Evolutionary conservation across 495 filamentous ascomycete species (phyloP), one percentile per base, ranked within the genome.

Genomic region (Xylaria telfairii): DNA sequence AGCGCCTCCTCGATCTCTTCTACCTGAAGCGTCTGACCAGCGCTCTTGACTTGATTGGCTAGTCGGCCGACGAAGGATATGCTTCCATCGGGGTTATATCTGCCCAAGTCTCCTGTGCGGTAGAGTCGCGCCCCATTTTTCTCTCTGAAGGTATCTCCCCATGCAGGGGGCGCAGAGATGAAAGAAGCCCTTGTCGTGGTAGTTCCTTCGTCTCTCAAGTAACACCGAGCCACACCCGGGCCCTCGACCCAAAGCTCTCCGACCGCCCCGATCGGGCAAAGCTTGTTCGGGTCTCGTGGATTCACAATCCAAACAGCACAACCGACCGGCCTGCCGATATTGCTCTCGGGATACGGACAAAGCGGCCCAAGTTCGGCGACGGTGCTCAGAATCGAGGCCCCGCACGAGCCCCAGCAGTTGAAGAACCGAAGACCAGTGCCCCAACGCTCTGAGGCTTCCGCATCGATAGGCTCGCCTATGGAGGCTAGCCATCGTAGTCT

Each of bases 151-250:
- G 70, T 63, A 10, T 73, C 75, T 9, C 7, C 39, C 87, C 87
- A 90, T 0, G 72, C 39, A 9, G 86, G 86, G 34, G 85, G 77
- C 1, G 9, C 7, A 6, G 65, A 39, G 39, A 89, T 74, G 65
- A 89, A 90, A 0, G 81, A 75, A 30, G 15, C 28, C 0, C 0
- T 65, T 4, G 81, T 81, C 0, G 77, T 80, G 17, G 86, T 89
- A 72, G 87, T 87, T 28, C 80, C 81, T 0, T 81, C 79, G 56
- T 87, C 84, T 47, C 85, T 84, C n/a, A 90, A 76, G 54, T 89
- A 90, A 69, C 86, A 86, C 34, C 85, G 74, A 0, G 86, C 86
- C 9, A 87, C 69, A 32, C 81, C 73, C 9, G 83, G 83, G 0
- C 87, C 87, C 37, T 78, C 78, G 13, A 88, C 74, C 9, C 81